phyloP scores from a whole-genome alignment of 352 stramenopile species.

The Phytophthora gonapodyides region DNA sequence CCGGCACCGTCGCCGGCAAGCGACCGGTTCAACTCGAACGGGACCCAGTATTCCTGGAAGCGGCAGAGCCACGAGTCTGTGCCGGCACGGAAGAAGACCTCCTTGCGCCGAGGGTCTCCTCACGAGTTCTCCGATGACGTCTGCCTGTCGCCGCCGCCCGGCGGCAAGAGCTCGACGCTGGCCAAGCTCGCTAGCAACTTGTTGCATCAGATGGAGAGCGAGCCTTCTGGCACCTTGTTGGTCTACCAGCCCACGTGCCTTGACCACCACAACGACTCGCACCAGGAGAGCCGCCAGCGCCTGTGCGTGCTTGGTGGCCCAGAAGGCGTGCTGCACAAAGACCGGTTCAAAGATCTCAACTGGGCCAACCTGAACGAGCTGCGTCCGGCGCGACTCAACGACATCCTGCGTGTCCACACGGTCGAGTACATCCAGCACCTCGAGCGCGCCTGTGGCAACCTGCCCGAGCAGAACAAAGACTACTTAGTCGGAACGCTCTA shows the following conservation, averaged over 20 bases:
- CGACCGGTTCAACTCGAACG: constrained; percentile 28
- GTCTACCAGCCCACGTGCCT: constrained; percentile 75
- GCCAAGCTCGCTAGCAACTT: constrained; percentile 35
- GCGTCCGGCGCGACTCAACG: constrained; percentile 50
- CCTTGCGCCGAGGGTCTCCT: constrained; percentile 1
- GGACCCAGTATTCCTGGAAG: constrained; percentile 43
- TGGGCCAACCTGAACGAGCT: constrained; percentile 69
- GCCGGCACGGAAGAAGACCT: constrained; percentile 22
- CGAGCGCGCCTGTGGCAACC: constrained; percentile 40
- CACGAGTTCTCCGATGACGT: constrained; percentile 1
- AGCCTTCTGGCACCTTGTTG: constrained; percentile 48
- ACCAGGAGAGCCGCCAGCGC: constrained; percentile 70
- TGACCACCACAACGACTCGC: constrained; percentile 77
- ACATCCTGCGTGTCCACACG: constrained; percentile 68
- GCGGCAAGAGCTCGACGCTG: constrained; percentile 30
- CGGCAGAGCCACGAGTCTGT: constrained; percentile 26
- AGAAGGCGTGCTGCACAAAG: constrained; percentile 65
- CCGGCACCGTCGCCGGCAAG: constrained; percentile 42
- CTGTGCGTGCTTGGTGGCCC: constrained; percentile 59
- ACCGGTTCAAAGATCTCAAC: constrained; percentile 60
- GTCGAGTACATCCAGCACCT: constrained; percentile 70
- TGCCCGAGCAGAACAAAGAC: constrained; percentile 55
- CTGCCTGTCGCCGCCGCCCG: constrained; percentile 20
- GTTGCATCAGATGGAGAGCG: constrained; percentile 30
- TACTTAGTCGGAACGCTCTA: constrained; percentile 50